Evolutionary conservation across 805 yeast genomes (phyloP).

Genomic region (Teunomyces stri): DNA sequence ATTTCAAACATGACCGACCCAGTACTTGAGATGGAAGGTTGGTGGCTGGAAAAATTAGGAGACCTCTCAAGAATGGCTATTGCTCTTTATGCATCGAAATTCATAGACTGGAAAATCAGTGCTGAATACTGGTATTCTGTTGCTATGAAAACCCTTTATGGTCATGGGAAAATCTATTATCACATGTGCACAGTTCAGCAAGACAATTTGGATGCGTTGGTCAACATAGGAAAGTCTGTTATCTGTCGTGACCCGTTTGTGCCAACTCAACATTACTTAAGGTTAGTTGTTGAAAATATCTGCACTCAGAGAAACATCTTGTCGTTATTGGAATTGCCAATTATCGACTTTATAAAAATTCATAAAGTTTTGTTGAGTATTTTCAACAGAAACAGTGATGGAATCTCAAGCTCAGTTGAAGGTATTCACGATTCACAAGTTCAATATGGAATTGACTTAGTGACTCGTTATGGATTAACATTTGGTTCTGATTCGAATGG

Average conservation of each 20-base stretch:
- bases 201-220: slow-evolving; percentile 72
- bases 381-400: slow-evolving; percentile 10
- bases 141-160: slow-evolving; percentile 70
- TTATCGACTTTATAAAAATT: slow-evolving; percentile 61
- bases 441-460: slow-evolving; percentile 57
- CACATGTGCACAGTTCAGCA: slow-evolving; percentile 87
- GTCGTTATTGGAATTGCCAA: slow-evolving; percentile 57
- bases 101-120: slow-evolving; percentile 81
- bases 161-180: slow-evolving; percentile 83
- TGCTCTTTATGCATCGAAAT: slow-evolving; percentile 74
- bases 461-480: slow-evolving; percentile 61
- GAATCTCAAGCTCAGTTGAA: slow-evolving; percentile 16
- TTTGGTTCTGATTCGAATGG: slow-evolving; percentile 68
- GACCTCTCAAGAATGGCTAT: slow-evolving; percentile 87
- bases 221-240: slow-evolving; percentile 75
- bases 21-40: slow-evolving; percentile 56
- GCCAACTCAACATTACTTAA: slow-evolving; percentile 75
- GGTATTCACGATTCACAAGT: slow-evolving; percentile 44
- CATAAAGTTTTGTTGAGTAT: slow-evolving; percentile 66
- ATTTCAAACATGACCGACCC: slow-evolving; percentile 55
- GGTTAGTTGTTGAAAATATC: slow-evolving; percentile 76
- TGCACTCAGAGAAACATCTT: slow-evolving; percentile 61
- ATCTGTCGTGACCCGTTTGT: slow-evolving; percentile 80
- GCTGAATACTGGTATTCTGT: slow-evolving; percentile 81
- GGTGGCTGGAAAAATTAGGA: slow-evolving; percentile 86